Evolutionary conservation across 495 filamentous ascomycete genomes (phyloP).

Genomic region (Emericellopsis terricola): DNA sequence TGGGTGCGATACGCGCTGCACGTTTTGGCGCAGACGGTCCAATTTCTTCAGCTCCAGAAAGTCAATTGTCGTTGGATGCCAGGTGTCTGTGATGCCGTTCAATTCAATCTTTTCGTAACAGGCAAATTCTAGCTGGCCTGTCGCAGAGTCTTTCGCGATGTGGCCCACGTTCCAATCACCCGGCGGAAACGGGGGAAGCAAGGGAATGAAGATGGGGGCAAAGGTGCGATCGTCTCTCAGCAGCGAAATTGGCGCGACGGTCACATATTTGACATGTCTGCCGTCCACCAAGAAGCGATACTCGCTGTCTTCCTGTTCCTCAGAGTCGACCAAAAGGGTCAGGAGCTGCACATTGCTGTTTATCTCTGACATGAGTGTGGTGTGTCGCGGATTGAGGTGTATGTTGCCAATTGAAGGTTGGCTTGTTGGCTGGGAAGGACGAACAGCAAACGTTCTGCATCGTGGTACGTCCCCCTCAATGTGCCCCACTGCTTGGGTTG

Average conservation of each 20-base stretch:
- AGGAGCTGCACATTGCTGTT: no score
- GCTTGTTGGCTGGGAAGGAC: no score
- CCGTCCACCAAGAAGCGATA: slow-evolving; percentile 8
- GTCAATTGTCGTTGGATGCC: slow-evolving; percentile 8
- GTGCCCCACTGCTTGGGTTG: no score
- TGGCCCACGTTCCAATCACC: slow-evolving; percentile 12
- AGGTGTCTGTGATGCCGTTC: slow-evolving; percentile 6
- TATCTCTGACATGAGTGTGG: no score
- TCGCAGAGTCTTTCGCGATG: slow-evolving; percentile 5
- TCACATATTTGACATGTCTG: slow-evolving; percentile 6
- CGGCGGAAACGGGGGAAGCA: slow-evolving; percentile 8
- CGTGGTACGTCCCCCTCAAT: no score
- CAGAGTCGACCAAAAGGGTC: no score
- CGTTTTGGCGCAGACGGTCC: slow-evolving; percentile 4
- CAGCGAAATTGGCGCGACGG: slow-evolving; percentile 1
- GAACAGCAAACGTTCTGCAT: no score
- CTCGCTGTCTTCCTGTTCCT: slow-evolving; percentile 3
- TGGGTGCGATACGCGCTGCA: slow-evolving; percentile 7
- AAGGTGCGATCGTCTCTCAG: slow-evolving; percentile 4
- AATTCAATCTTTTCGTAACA: slow-evolving; percentile 1
- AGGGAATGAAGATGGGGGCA: slow-evolving; percentile 5
- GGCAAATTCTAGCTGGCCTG: slow-evolving; percentile 4
- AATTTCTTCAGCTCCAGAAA: slow-evolving; percentile 6
- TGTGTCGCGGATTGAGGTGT: no score
- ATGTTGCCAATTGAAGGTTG: no score